Percentiles rank a stretch among this genome's conserved stretches.
Evolutionary conservation across 116 monocot genomes (phyloP).

Genomic region (Phalaenopsis hybrid): DNA sequence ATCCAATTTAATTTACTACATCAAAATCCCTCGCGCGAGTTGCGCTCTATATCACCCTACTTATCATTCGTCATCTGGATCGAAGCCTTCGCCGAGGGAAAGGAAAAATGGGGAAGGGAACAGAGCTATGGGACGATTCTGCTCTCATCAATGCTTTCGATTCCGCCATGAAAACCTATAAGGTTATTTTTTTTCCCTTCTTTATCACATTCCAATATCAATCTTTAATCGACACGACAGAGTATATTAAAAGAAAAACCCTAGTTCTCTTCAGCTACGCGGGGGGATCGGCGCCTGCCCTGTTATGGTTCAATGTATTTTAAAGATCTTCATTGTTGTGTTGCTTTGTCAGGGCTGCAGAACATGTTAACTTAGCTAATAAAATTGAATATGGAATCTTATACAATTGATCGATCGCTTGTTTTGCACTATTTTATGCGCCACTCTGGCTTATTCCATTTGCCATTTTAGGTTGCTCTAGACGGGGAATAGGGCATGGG

Average conservation of each 20-base stretch:
- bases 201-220: not conserved
- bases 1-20: too few species aligned
- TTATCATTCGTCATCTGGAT: too few species aligned
- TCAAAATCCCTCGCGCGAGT: too few species aligned
- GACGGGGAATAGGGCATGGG: not conserved
- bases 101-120: slow-evolving; percentile 38
- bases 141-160: slow-evolving; percentile 75
- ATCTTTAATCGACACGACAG: not conserved
- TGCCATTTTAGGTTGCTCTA: too few species aligned
- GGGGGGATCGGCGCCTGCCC: not conserved
- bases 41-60: too few species aligned
- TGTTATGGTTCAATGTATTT: not conserved
- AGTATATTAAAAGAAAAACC: not conserved
- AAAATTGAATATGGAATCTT: not conserved
- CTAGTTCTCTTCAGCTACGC: too few species aligned
- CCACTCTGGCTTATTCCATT: not conserved
- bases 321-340: not conserved
- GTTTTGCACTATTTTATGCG: not conserved
- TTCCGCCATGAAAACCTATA: slow-evolving; percentile 57
- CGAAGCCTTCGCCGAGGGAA: not conserved
- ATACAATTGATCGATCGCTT: not conserved
- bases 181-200: slow-evolving; percentile 33
- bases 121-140: slow-evolving; percentile 79
- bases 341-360: not conserved
- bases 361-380: not conserved